Base-by-base conservation (phyloP, 1,284 basidiomycete genomes). In the Cystobasidium sp. region DNA sequence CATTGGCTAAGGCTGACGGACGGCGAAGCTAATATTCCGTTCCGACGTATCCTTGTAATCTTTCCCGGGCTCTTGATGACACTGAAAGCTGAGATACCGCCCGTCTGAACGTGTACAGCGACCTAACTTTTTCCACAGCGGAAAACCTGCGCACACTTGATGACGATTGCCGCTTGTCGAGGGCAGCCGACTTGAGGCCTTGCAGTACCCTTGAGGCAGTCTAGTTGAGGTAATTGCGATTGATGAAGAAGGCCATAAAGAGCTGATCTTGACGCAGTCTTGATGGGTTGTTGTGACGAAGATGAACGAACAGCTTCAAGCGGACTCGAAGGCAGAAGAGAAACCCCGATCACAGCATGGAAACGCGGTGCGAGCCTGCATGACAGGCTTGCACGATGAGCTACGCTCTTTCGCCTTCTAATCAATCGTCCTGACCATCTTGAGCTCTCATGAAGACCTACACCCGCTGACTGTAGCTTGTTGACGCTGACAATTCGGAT, bases 131-230 rank as follows among this genome's bases (percentile, higher is more conserved):
- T 10, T 59, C 20, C 56, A 41, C 39, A 12, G 56, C 56, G 31
- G 39, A 41, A 59, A 59, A 43, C 37, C 56, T 59, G 56, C 56
- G 12, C 14, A n/a, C 56, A n/a, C 18, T 31, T 31, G 22, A 43
- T 43, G 56, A 59, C 56, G 56, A 39, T 49, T 59, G 56, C 56
- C 31, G 56, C 37, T 41, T 39, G 39, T 41, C 31, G 10, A 56
- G 18, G 20, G 31, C 37, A 41, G 56, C 37, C 56, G 6, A 7
- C 12, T 39, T 5, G 56, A n/a, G 6, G 12, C 9, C n/a, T 5
- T 31, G 56, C 37, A 56, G 9, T 14, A 43, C 14, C 41, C 22
- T 39, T 39, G n/a, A n/a, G 16, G 31, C 56, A 18, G 56, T 59
- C 56, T 59, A 59, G 9, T 41, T 59, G 2, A 31, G 31, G 31